Conservation (phyloP, 805 yeast genomes). For the Ogataea wickerhamii region DNA sequence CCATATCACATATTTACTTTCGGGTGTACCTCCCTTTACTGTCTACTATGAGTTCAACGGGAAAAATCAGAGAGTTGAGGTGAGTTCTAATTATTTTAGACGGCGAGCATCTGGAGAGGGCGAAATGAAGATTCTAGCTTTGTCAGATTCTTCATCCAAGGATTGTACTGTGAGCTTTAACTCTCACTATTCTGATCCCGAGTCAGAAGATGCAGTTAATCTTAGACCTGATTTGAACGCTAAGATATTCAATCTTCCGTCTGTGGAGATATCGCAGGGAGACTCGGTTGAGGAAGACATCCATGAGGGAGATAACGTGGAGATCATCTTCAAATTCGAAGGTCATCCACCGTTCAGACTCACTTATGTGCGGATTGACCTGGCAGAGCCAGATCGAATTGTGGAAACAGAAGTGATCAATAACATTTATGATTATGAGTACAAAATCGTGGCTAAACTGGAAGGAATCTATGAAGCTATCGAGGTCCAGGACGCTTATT, state of each 20-base stretch:
- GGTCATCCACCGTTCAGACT: slow-evolving; percentile 91
- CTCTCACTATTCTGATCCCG: slow-evolving; percentile 25
- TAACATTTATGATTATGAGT: slow-evolving; percentile 64
- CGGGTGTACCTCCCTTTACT: slow-evolving; percentile 77
- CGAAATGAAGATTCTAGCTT: slow-evolving; percentile 56
- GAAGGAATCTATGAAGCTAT: slow-evolving; percentile 95
- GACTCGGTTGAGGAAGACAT: slow-evolving; percentile 71
- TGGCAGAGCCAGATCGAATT: slow-evolving; percentile 33
- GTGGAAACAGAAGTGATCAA: slow-evolving; percentile 59
- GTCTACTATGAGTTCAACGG: slow-evolving; percentile 74
- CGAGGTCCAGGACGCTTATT: slow-evolving; percentile 80
- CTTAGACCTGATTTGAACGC: slow-evolving; percentile 29
- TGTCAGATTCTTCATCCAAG: slow-evolving; percentile 70
- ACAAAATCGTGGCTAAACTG: slow-evolving; percentile 69
- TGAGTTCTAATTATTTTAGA: slow-evolving; percentile 38
- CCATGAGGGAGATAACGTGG: slow-evolving; percentile 93
- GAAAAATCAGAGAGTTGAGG: slow-evolving; percentile 50
- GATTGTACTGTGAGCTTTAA: slow-evolving; percentile 67
- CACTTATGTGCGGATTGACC: slow-evolving; percentile 69
- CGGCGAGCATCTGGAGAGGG: slow-evolving; percentile 85
- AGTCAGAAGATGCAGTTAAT: slow-evolving; percentile 20
- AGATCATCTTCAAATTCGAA: slow-evolving; percentile 71
- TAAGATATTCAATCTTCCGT: slow-evolving; percentile 48
- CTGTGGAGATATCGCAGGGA: slow-evolving; percentile 85
- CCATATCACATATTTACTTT: slow-evolving; percentile 67